Conservation (phyloP, 495 filamentous ascomycete species). For the Rusavskia elegans region DNA sequence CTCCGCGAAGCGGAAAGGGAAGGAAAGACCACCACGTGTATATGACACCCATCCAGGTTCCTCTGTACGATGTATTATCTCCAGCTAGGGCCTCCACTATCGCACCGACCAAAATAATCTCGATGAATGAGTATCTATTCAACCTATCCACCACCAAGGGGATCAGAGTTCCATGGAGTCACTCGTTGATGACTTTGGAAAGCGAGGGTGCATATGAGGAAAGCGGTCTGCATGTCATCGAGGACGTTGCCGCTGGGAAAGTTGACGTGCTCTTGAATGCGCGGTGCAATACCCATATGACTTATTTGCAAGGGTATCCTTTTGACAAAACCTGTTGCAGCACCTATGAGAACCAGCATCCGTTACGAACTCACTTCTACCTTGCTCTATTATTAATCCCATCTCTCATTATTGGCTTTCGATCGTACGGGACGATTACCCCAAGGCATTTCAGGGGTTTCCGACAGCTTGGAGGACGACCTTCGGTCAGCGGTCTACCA, state of each 20-base stretch:
- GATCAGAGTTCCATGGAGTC: conserved; percentile 37
- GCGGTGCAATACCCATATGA: conserved; percentile 34
- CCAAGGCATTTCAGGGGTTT: too few species aligned
- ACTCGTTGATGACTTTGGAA: conserved; percentile 25
- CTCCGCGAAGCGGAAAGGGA: conserved; percentile 2
- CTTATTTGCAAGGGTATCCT: conserved; percentile 20
- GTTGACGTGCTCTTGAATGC: conserved; percentile 41
- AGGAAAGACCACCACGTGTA: conserved; percentile 24
- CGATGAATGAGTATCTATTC: conserved; percentile 39
- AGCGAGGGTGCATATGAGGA: conserved; percentile 22
- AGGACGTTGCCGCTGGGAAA: conserved; percentile 28
- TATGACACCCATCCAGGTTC: conserved; percentile 38
- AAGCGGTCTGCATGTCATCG: conserved; percentile 36
- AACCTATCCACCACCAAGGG: conserved; percentile 24
- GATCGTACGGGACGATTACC: not conserved
- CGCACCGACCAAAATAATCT: conserved; percentile 30
- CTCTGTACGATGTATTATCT: conserved; percentile 33
- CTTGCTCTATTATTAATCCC: conserved; percentile 16
- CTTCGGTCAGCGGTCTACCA: conserved; percentile 8
- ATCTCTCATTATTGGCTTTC: conserved; percentile 3
- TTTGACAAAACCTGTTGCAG: conserved; percentile 44
- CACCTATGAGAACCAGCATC: conserved; percentile 20
- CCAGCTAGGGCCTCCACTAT: conserved; percentile 27
- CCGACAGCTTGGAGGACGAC: not conserved
- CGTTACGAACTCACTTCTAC: conserved; percentile 19